These are phyloP conservation scores for Ceratobasidium sp. DNA, from an alignment of 1,284 basidiomycete species.

Conservation along the genomic window DNA sequence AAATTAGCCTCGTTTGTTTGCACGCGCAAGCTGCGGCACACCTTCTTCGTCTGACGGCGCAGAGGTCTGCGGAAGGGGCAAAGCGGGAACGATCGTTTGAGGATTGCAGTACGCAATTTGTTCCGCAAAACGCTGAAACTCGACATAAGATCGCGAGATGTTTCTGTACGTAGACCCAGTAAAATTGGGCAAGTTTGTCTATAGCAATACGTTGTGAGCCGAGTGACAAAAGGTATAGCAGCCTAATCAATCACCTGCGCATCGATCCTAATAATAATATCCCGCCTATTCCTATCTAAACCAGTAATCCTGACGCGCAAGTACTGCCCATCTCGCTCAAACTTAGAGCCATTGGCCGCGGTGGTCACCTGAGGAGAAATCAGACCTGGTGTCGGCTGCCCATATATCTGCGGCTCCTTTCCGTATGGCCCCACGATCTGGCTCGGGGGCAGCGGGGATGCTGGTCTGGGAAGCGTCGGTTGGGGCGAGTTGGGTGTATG, in stretches of 20 bases:
- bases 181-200: slow-evolving; percentile 95
- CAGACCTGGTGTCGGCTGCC: slow-evolving; percentile 80
- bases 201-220: slow-evolving; percentile 28
- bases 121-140: slow-evolving; percentile 93
- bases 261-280: slow-evolving; percentile 90
- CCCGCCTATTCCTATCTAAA: slow-evolving; percentile 90
- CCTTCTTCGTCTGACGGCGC: slow-evolving; percentile 94
- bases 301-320: slow-evolving; percentile 87
- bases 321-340: slow-evolving; percentile 81
- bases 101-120: slow-evolving; percentile 84
- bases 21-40: slow-evolving; percentile 46
- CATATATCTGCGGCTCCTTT: slow-evolving; percentile 82
- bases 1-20: not conserved
- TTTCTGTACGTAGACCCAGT: slow-evolving; percentile 89
- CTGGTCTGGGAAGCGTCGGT: slow-evolving; percentile 32
- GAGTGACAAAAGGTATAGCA: not conserved
- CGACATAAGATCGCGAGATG: slow-evolving; percentile 88
- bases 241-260: slow-evolving; percentile 72
- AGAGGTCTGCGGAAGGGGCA: slow-evolving; percentile 90
- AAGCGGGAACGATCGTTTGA: slow-evolving; percentile 90
- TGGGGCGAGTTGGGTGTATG: slow-evolving; percentile 34
- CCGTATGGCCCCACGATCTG: slow-evolving; percentile 62
- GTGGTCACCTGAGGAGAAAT: slow-evolving; percentile 75
- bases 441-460: slow-evolving; percentile 35
- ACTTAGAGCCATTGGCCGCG: slow-evolving; percentile 71